Evolutionary conservation across 805 yeast genomes (phyloP).

Genomic region (Hanseniaspora jakobsenii): DNA sequence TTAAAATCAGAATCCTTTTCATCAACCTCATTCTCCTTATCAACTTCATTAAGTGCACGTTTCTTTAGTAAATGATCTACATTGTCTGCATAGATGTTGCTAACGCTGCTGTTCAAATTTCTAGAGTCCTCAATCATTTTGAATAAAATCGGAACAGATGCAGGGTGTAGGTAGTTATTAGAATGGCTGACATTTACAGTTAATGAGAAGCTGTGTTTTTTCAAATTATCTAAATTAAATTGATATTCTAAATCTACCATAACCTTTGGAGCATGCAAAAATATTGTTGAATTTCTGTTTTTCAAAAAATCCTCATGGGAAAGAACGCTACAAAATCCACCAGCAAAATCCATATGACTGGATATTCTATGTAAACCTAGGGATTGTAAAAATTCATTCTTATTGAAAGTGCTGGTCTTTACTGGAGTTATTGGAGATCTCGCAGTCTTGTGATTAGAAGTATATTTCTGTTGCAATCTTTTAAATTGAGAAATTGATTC

Average conservation of each 20-base stretch:
- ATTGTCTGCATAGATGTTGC: slow-evolving; percentile 35
- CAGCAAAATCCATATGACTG: slow-evolving; percentile 49
- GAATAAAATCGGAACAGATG: slow-evolving; percentile 63
- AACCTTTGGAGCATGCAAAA: slow-evolving; percentile 66
- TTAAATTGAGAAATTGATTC: slow-evolving; percentile 22
- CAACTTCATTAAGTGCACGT: slow-evolving; percentile 16
- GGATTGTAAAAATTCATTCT: background rate
- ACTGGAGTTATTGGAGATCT: background rate
- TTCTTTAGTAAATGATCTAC: slow-evolving; percentile 39
- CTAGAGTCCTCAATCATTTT: slow-evolving; percentile 6
- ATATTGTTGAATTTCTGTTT: slow-evolving; percentile 38
- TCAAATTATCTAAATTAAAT: slow-evolving; percentile 13
- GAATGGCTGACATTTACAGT: slow-evolving; percentile 37
- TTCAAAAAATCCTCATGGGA: slow-evolving; percentile 32
- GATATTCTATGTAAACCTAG: slow-evolving; percentile 32
- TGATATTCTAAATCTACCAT: slow-evolving; percentile 43
- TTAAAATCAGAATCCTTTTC: slow-evolving; percentile 23
- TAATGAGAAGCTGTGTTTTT: slow-evolving; percentile 24
- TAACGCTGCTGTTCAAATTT: background rate
- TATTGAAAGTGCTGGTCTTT: background rate
- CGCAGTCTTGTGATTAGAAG: background rate
- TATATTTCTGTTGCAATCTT: slow-evolving; percentile 10
- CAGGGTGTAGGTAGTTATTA: slow-evolving; percentile 53
- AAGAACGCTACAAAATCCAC: slow-evolving; percentile 44
- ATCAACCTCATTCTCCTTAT: slow-evolving; percentile 15